A percentile compares a stretch with the other conserved stretches of the same genome.
Conservation (phyloP, 2,329 filamentous ascomycete species). For the Claviceps fusiformis region DNA sequence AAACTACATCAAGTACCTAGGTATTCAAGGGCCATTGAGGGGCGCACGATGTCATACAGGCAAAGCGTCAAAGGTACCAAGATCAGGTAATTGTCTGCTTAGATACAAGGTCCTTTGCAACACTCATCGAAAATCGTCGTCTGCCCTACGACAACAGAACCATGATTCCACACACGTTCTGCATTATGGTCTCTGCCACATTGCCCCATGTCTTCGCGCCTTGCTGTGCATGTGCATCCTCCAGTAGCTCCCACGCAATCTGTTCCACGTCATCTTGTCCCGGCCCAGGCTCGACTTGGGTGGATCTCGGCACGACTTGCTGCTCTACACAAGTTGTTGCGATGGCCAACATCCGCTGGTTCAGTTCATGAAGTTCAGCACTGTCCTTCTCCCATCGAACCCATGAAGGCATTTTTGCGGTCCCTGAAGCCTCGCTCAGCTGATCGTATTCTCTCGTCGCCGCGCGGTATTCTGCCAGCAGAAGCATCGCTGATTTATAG, state of each 20-base stretch:
- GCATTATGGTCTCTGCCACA: constrained; percentile 15
- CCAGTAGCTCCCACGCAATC: constrained; percentile 21
- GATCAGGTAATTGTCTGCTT: not conserved
- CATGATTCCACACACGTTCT: constrained; percentile 12
- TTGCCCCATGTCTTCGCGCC: constrained; percentile 20
- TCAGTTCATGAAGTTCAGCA: constrained; percentile 16
- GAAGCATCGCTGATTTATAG: not conserved
- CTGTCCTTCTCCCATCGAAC: constrained; percentile 22
- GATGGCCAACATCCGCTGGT: constrained; percentile 13
- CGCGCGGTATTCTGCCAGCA: constrained; percentile 10
- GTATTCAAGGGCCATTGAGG: too few species aligned
- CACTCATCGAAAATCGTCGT: not conserved
- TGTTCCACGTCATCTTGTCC: constrained; percentile 15
- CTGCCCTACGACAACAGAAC: constrained; percentile 9
- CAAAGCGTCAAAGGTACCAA: too few species aligned
- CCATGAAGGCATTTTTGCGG: constrained; percentile 14
- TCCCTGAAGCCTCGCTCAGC: constrained; percentile 7
- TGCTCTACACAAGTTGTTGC: constrained; percentile 11
- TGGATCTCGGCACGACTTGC: constrained; percentile 14
- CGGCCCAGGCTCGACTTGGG: not conserved
- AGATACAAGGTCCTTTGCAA: not conserved
- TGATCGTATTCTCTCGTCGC: constrained; percentile 13
- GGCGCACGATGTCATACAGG: too few species aligned
- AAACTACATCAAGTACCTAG: too few species aligned
- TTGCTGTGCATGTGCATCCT: constrained; percentile 11